Evolutionary conservation across 495 filamentous ascomycete species (phyloP).

Genomic region (Chaetomium tenue): DNA sequence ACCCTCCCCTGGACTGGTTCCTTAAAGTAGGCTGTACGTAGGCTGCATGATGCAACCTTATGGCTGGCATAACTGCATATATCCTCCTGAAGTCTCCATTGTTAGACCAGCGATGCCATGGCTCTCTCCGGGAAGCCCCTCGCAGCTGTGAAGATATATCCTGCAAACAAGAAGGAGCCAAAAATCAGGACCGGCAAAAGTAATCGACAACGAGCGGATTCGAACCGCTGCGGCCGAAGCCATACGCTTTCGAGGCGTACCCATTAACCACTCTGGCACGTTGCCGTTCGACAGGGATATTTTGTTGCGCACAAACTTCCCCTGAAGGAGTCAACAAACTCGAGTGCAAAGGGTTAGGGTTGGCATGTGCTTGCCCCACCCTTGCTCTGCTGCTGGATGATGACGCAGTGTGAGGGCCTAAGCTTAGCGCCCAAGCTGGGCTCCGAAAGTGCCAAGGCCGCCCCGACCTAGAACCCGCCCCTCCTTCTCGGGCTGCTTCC

Average conservation of each 20-base stretch:
- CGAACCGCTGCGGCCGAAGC: constrained; percentile 53
- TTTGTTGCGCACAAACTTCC: background rate
- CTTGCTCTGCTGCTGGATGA: constrained; percentile 11
- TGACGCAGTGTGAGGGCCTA: constrained; percentile 13
- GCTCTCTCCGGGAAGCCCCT: background rate
- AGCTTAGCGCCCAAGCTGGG: constrained; percentile 12
- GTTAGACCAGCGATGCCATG: too few relatives aligned
- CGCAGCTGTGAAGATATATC: background rate
- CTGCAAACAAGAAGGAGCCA: background rate
- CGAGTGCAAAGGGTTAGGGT: constrained; percentile 25
- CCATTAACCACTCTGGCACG: constrained; percentile 56
- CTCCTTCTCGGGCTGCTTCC: constrained; percentile 10
- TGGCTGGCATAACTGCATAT: too few relatives aligned
- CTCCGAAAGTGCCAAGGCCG: constrained; percentile 6
- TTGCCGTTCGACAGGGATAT: constrained; percentile 30
- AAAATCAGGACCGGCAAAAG: constrained; percentile 9
- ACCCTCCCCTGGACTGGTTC: too few relatives aligned
- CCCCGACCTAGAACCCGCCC: background rate
- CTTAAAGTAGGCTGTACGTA: too few relatives aligned
- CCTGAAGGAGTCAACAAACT: background rate
- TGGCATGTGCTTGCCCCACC: background rate
- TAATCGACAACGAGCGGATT: constrained; percentile 45
- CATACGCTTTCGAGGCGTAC: constrained; percentile 57
- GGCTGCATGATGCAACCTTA: too few relatives aligned
- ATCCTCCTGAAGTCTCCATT: too few relatives aligned